A percentile compares a stretch with the other conserved stretches of the same genome.
phyloP scores from a whole-genome alignment of 495 filamentous ascomycete genomes.

The Cercophora scortea region DNA sequence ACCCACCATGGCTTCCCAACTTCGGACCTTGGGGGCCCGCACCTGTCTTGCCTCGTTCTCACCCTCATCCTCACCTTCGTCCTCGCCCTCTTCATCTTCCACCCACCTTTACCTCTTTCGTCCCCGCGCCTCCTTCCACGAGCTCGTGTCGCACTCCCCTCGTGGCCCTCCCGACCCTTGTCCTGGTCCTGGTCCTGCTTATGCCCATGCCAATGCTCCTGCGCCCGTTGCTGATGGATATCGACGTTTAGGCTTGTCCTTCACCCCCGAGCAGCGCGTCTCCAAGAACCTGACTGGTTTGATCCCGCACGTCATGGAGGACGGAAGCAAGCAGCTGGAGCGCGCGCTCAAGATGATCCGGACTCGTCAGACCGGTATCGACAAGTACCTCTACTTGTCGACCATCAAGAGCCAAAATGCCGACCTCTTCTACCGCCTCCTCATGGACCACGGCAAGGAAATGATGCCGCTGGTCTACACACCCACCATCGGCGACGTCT shows the following conservation, averaged over 20 bases:
- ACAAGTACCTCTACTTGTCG: conserved; percentile 92
- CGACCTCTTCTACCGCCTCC: conserved; percentile 89
- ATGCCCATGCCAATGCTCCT: too few species aligned
- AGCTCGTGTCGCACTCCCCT: too few species aligned
- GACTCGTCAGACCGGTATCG: conserved; percentile 69
- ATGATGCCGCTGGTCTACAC: conserved; percentile 96
- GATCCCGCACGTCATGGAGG: conserved; percentile 51
- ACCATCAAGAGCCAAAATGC: conserved; percentile 80
- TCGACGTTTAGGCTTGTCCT: conserved; percentile 40
- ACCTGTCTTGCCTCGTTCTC: too few species aligned
- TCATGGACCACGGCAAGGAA: conserved; percentile 84
- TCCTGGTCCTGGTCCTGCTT: too few species aligned
- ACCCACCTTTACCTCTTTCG: too few species aligned
- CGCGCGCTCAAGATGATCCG: conserved; percentile 59
- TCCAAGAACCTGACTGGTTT: conserved; percentile 51
- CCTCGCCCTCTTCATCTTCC: too few species aligned
- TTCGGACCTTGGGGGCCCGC: too few species aligned
- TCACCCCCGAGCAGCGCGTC: conserved; percentile 46
- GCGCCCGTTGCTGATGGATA: too few species aligned
- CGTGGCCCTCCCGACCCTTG: too few species aligned
- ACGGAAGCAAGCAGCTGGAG: conserved; percentile 41
- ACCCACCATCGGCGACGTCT: conserved; percentile 94
- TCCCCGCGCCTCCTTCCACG: too few species aligned
- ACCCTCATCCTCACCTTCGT: neutral
- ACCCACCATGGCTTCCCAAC: too few species aligned